Evolutionary conservation across 1,284 basidiomycete genomes (phyloP).

Genomic region (Apiotrichum mycotoxinovorans): DNA sequence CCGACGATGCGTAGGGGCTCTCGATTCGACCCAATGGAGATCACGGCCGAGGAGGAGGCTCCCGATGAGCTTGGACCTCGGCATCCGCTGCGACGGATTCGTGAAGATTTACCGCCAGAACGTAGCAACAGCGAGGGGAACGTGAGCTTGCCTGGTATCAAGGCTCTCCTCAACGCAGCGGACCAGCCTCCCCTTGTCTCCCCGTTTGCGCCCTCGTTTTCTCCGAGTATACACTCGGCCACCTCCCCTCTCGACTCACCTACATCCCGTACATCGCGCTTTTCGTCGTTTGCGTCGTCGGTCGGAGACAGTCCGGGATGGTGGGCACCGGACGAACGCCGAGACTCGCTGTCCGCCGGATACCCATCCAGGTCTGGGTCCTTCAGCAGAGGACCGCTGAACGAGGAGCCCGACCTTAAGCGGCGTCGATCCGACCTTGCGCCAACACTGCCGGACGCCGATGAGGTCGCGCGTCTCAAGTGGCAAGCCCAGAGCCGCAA

Average conservation of each 20-base stretch:
- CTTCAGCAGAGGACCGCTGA: slow-evolving; percentile 7
- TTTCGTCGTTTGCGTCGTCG: slow-evolving; percentile 38
- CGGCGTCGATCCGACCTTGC: slow-evolving; percentile 41
- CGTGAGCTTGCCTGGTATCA: slow-evolving; percentile 38
- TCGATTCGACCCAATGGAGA: slow-evolving; percentile 43
- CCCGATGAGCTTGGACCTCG: slow-evolving; percentile 39
- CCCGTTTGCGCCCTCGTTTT: slow-evolving; percentile 18
- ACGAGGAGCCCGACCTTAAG: slow-evolving; percentile 38
- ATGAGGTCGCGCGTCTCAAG: slow-evolving; percentile 39
- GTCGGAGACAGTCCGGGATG: slow-evolving; percentile 29
- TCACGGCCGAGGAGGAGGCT: slow-evolving; percentile 31
- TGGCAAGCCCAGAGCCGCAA: slow-evolving; percentile 45
- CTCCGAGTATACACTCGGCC: slow-evolving; percentile 30
- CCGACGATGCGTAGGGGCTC: slow-evolving; percentile 26
- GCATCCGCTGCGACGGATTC: slow-evolving; percentile 38
- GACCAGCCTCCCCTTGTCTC: slow-evolving; percentile 24
- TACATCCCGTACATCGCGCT: slow-evolving; percentile 37
- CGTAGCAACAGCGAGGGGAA: slow-evolving; percentile 7
- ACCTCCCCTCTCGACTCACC: slow-evolving; percentile 40
- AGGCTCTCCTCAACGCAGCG: slow-evolving; percentile 21
- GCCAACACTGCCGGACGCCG: slow-evolving; percentile 30
- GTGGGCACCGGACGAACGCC: slow-evolving; percentile 42
- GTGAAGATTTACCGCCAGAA: slow-evolving; percentile 28
- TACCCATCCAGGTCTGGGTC: slow-evolving; percentile 9
- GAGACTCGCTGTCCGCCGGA: slow-evolving; percentile 5